Percentiles rank a stretch among this genome's conserved stretches.
Evolutionary conservation across 352 stramenopile genomes (phyloP).

Genomic region (Phytophthora pistaciae): DNA sequence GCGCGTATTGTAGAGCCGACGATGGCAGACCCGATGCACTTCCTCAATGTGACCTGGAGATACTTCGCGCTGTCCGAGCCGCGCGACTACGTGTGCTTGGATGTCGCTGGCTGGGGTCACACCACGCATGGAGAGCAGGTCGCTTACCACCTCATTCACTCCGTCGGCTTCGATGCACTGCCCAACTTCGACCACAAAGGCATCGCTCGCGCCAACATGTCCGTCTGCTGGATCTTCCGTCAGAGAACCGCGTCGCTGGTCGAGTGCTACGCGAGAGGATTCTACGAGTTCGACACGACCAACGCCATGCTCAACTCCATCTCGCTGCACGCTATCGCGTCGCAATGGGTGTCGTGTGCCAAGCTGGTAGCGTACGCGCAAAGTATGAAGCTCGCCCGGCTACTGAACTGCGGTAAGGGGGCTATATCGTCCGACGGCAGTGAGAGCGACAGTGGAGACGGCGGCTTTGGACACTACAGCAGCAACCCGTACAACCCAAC

Average conservation of each 20-base stretch:
- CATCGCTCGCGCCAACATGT: constrained; percentile 49
- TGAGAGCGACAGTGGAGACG: constrained; percentile 37
- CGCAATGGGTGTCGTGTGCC: constrained; percentile 37
- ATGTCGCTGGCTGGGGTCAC: constrained; percentile 39
- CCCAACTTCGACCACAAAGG: constrained; percentile 41
- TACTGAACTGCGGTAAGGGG: constrained; percentile 35
- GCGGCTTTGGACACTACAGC: not conserved
- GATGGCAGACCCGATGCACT: constrained; percentile 48
- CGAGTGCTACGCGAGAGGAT: constrained; percentile 42
- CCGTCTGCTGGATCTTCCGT: constrained; percentile 55
- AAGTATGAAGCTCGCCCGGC: constrained; percentile 53
- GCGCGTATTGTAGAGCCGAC: constrained; percentile 41
- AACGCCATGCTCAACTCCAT: constrained; percentile 53
- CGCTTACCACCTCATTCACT: constrained; percentile 49
- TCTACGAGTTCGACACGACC: constrained; percentile 46
- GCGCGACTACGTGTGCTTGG: constrained; percentile 46
- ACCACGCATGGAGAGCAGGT: constrained; percentile 36
- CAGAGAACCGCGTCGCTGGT: constrained; percentile 39
- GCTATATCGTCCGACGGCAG: constrained; percentile 34
- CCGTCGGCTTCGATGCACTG: constrained; percentile 44
- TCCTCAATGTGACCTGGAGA: constrained; percentile 48
- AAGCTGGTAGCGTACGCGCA: constrained; percentile 47
- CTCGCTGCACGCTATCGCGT: constrained; percentile 40
- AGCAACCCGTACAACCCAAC: constrained; percentile 28
- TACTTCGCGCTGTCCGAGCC: constrained; percentile 44